Conservation (phyloP, 139 green algal genomes). For the Picochlorum sp. region DNA sequence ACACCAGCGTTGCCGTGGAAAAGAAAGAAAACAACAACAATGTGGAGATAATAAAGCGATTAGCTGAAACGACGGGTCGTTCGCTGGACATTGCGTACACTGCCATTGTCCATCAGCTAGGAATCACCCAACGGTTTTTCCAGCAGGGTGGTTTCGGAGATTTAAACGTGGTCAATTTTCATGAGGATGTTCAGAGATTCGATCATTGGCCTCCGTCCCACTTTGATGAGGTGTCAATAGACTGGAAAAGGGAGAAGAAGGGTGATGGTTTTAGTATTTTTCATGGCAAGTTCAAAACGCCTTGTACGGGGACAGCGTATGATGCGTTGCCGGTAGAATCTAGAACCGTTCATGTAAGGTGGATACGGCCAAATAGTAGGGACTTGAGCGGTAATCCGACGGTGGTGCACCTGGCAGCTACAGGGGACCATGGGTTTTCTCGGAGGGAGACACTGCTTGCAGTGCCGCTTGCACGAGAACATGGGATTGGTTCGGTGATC, state of each 20-base stretch:
- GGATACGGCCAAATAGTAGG: constrained; percentile 17
- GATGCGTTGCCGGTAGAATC: constrained; percentile 53
- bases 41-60: background rate
- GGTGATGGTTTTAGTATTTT: constrained; percentile 40
- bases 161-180: constrained; percentile 32
- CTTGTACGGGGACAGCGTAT: constrained; percentile 44
- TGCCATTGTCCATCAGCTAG: constrained; percentile 30
- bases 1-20: no score
- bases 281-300: constrained; percentile 50
- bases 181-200: constrained; percentile 28
- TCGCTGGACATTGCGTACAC: constrained; percentile 29
- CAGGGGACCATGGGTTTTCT: constrained; percentile 67
- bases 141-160: constrained; percentile 33
- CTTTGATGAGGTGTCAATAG: constrained; percentile 19
- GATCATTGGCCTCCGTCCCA: constrained; percentile 29
- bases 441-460: constrained; percentile 44
- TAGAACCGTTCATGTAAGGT: background rate
- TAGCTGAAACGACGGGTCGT: constrained; percentile 9
- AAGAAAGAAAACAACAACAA: no score
- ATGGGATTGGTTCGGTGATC: constrained; percentile 61
- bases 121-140: constrained; percentile 32
- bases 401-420: constrained; percentile 77
- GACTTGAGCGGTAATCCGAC: constrained; percentile 17
- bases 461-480: constrained; percentile 38
- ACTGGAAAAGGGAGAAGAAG: background rate